Conservation (phyloP, 352 stramenopile species). For the Phytopythium sindhum region DNA sequence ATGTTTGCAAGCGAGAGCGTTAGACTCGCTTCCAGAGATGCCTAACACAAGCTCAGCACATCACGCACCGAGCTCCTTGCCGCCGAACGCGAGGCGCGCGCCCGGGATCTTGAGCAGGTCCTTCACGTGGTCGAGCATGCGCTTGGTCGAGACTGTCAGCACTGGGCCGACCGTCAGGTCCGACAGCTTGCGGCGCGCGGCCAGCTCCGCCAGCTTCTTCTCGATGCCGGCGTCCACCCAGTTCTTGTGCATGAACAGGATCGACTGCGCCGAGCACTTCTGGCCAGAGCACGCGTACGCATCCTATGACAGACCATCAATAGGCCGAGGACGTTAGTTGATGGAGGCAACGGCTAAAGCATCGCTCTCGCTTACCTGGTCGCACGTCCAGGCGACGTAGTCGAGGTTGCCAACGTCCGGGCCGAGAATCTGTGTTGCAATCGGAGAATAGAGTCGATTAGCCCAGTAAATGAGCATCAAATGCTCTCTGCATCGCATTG, state of each 20-base stretch:
- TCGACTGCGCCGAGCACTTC: slow-evolving; percentile 98
- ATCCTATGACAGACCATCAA: slow-evolving; percentile 47
- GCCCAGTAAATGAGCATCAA: neutral
- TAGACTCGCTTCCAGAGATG: neutral
- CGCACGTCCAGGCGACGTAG: slow-evolving; percentile 97
- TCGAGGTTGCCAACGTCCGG: slow-evolving; percentile 95
- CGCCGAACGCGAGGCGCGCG: slow-evolving; percentile 94
- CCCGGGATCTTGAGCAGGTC: slow-evolving; percentile 92
- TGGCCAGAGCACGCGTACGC: slow-evolving; percentile 97
- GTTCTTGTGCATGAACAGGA: slow-evolving; percentile 98
- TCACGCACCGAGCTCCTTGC: slow-evolving; percentile 77
- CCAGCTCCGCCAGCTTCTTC: slow-evolving; percentile 91
- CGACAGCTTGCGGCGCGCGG: slow-evolving; percentile 86
- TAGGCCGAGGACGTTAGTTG: slow-evolving; percentile 10
- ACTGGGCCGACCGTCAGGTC: slow-evolving; percentile 97
- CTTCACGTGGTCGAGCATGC: slow-evolving; percentile 92
- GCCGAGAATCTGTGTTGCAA: slow-evolving; percentile 66
- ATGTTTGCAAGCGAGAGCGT: slow-evolving; percentile 8
- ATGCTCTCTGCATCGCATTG: neutral
- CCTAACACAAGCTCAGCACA: neutral
- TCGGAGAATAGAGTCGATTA: neutral
- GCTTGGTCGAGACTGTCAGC: slow-evolving; percentile 95
- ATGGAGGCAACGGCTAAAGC: neutral
- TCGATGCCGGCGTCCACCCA: slow-evolving; percentile 91
- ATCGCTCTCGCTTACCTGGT: slow-evolving; percentile 68